Percentiles rank a stretch among this genome's conserved stretches.
phyloP scores from a whole-genome alignment of 345 rosid genomes.

The Lepidium africanum region DNA sequence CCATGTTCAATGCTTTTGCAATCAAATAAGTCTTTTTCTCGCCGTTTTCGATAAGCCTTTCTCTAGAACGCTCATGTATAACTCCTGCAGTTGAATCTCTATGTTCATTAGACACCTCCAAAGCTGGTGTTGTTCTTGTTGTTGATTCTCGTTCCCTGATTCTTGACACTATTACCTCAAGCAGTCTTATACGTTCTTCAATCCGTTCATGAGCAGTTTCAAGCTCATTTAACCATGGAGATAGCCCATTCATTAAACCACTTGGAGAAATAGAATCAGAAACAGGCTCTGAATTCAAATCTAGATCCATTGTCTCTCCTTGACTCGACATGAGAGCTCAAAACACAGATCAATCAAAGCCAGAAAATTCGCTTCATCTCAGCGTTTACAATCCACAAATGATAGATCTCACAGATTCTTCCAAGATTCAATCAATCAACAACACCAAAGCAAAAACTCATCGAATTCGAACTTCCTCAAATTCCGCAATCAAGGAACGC shows the following conservation, averaged over 20 bases:
- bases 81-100: slow-evolving; percentile 15
- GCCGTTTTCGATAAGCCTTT: slow-evolving; percentile 17
- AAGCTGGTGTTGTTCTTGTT: not conserved
- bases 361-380: not conserved
- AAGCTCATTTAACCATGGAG: slow-evolving; percentile 35
- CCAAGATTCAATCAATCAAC: not conserved
- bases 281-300: slow-evolving; percentile 45
- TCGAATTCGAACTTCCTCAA: not conserved
- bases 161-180: slow-evolving; percentile 43
- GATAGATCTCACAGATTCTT: not conserved
- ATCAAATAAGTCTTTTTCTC: slow-evolving; percentile 32
- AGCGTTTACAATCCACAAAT: slow-evolving; percentile 1
- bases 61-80: slow-evolving; percentile 26
- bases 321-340: slow-evolving; percentile 16
- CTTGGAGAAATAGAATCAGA: slow-evolving; percentile 19
- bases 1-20: slow-evolving; percentile 45
- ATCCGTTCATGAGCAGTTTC: slow-evolving; percentile 41
- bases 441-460: not conserved
- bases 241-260: slow-evolving; percentile 27
- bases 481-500: slow-evolving; percentile 9
- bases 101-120: not conserved
- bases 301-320: slow-evolving; percentile 43
- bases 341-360: slow-evolving; percentile 1
- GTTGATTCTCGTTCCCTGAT: slow-evolving; percentile 27
- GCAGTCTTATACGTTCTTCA: slow-evolving; percentile 53